Conservation (phyloP, 148 eudicot species). For the Beta vulgaris region DNA sequence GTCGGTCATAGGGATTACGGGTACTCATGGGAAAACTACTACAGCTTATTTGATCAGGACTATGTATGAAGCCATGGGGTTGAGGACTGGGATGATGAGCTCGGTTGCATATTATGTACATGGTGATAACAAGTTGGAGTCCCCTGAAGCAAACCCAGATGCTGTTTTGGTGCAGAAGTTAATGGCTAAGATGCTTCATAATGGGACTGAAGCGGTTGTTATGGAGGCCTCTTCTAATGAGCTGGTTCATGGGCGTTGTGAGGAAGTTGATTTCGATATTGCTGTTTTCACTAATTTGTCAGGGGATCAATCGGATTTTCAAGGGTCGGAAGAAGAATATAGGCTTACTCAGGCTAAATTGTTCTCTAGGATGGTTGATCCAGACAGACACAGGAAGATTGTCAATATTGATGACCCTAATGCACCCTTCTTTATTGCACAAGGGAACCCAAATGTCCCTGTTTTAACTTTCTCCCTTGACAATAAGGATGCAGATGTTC, state of each 20-base stretch:
- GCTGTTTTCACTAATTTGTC: conserved; percentile 83
- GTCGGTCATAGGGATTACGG: conserved; percentile 83
- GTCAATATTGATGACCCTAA: conserved; percentile 87
- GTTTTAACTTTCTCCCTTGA: conserved; percentile 84
- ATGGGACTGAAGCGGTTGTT: conserved; percentile 91
- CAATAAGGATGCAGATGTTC: conserved; percentile 85
- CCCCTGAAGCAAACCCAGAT: conserved; percentile 51
- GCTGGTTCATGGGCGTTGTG: conserved; percentile 64
- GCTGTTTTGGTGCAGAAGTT: conserved; percentile 80
- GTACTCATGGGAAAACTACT: conserved; percentile 86
- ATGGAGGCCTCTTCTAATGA: conserved; percentile 81
- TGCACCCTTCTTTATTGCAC: conserved; percentile 62
- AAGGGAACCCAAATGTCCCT: conserved; percentile 85
- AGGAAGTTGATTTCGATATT: conserved; percentile 92
- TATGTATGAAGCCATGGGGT: conserved; percentile 97
- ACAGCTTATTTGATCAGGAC: conserved; percentile 65
- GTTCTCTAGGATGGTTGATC: conserved; percentile 90
- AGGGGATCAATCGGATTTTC: conserved; percentile 54
- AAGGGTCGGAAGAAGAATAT: conserved; percentile 74
- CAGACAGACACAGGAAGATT: conserved; percentile 82
- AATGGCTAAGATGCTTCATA: conserved; percentile 93
- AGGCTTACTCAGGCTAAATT: conserved; percentile 59
- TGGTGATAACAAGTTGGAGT: conserved; percentile 82
- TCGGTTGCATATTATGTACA: conserved; percentile 78
- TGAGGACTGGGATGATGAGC: conserved; percentile 92